Conservation (phyloP, 106 monocot genomes). For the Dendrobium nobile region DNA sequence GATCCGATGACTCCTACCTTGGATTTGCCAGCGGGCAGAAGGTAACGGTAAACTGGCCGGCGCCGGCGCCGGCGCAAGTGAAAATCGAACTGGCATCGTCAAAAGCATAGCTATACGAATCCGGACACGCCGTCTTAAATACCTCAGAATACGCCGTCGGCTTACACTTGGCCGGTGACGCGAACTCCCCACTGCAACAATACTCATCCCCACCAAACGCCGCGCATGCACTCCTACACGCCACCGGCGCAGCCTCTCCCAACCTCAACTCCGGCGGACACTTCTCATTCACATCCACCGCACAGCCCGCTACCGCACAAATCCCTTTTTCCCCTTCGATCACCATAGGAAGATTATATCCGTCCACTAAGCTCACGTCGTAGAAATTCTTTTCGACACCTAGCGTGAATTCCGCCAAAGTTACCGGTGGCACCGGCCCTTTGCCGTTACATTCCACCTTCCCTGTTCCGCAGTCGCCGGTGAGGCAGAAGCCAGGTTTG, state of each 20-base stretch:
- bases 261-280: constrained; percentile 52
- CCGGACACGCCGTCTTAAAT: constrained; percentile 20
- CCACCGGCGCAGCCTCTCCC: constrained; percentile 13
- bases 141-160: constrained; percentile 16
- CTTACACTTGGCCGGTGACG: constrained; percentile 12
- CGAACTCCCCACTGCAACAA: constrained; percentile 28
- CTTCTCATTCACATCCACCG: constrained; percentile 26
- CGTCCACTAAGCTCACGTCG: constrained; percentile 20
- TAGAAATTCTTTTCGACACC: constrained; percentile 10
- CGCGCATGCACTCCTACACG: constrained; percentile 31
- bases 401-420: constrained; percentile 16
- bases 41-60: constrained; percentile 13
- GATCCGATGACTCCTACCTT: neutral
- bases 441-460: constrained; percentile 5
- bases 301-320: constrained; percentile 28
- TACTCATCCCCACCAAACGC: constrained; percentile 28
- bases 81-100: constrained; percentile 23
- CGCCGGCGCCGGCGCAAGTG: constrained; percentile 15
- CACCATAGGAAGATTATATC: constrained; percentile 14
- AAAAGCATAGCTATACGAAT: constrained; percentile 16
- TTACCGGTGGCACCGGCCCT: constrained; percentile 7
- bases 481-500: neutral
- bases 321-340: constrained; percentile 3
- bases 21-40: constrained; percentile 9
- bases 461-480: constrained; percentile 11